Evolutionary conservation across 176 grass and related monocot species (phyloP), one percentile per base, ranked within the genome.

Genomic region (Zoysia pacifica): DNA sequence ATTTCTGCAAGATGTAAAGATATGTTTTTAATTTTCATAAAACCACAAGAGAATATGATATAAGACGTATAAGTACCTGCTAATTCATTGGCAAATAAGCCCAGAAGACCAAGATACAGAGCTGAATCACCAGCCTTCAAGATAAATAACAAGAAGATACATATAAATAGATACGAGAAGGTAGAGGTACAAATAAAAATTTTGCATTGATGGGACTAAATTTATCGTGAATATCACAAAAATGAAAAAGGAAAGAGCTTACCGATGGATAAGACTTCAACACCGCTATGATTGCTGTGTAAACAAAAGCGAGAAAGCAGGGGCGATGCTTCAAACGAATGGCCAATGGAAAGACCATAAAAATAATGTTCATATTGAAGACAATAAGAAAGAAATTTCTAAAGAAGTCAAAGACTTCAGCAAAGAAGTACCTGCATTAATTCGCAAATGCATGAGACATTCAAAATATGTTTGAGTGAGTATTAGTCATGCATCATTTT

Each of bases 181-280:
- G 28, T 28, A 28, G 28, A 28, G 28, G 28, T 28, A 28, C 28
- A 28, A 28, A 28, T 73, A 83, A 59, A 70, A 48, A 81, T 62
- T 41, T 41, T n/a, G 62, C 62, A 76, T 35, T 9, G 2, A 15
- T 69, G 3, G 8, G 53, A 37, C 13, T 85, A 77, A 85, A 47
- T 76, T 28, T 43, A 58, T 59, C 62, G 55, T 35, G 55, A 75
- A 66, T 71, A 69, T 77, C 48, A 80, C 58, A 36, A 83, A 79
- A 53, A 60, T 45, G 37, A 39, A 14, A 49, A 50, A 56, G 15
- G 6, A 10, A 65, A 52, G 8, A 49, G 89, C 96, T 86, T 84
- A 98, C 96, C 1, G 96, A 98, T 15, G 96, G 96, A 86, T 98
- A 98, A 59, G 96, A 93, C 79, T 98, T 98, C 73, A 98, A 76